Evolutionary conservation across 192 early-diverging fungal species (phyloP), one percentile per base, ranked within the genome.

Genomic region (Dissophora ornata): DNA sequence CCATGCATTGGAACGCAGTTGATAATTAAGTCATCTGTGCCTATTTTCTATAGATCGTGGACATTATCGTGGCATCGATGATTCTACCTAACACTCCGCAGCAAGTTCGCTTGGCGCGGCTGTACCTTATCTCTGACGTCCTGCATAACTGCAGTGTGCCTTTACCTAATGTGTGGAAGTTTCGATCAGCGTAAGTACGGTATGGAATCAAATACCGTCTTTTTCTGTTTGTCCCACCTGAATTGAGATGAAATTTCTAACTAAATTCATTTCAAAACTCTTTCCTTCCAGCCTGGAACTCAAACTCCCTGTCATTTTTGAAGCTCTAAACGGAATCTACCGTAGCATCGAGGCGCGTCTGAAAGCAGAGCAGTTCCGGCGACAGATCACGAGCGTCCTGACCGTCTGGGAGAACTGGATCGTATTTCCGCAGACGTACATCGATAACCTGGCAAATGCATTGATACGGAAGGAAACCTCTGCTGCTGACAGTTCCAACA

Each of bases 381-480:
- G 84, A 62, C 90, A 84, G 57, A 88, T 89, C 41, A 79, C 82
- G 18, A 82, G 60, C 9, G 85, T 93, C 7, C 69, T 98, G 38
- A 82, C 79, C 4, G 90, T 93, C 15, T 98, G 95, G 96, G 94
- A 98, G 66, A 87, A 82, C 40, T 95, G 96, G 93, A 91, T 92
- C 79, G 85, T 98, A 18, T 98, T 94, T 75, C 89, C 93, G 9
- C 80, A 86, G 51, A 79, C 83, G 21, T 90, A 87, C 54, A 85
- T 88, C 33, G 89, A 88, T 38, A 75, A 83, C 38, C 69, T 92
- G 53, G 63, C 81, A 19, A 77, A 44, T 13, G 61, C 77, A 6
- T 90, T 93, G 60, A 71, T 80, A 67, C 83, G 59, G 12, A 77
- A 24, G 22, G 73, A 67, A 9, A 4, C 29, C 44, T 13, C 19